Base-by-base conservation (phyloP, 2,329 filamentous ascomycete species). In the Endoconidiophora polonica region DNA sequence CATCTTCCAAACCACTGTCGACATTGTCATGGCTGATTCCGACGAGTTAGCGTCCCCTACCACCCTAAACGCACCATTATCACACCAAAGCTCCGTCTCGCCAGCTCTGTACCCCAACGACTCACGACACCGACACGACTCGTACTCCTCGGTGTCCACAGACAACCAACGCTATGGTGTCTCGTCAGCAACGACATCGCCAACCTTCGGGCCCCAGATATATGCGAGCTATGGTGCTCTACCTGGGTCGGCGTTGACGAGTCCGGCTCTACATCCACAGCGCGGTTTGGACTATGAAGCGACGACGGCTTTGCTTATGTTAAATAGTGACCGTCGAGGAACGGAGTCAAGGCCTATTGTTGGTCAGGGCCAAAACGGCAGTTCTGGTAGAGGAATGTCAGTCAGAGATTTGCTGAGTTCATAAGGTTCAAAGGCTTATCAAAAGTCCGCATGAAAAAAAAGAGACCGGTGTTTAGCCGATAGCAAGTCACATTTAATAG, bases 221-320 rank as follows among this genome's bases (percentile, higher is more conserved):
- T 70, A 69, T 54, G 62, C 70, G 67, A 41, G 63, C 59, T 48
- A 62, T 60, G 63, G 53, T 6, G 56, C 23, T 49, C 55, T 22
- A 53, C 63, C 66, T 46, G 70, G 65, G 2, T 81, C 72, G 45
- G 66, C 73, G 1, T 60, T 78, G 53, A 77, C 79, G 4, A 79
- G 76, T 54, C 77, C 76, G 1, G 70, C 70, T 5, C 61, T 80
- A 42, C 59, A 65, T 18, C 74, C 77, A 0, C 72, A 76, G 58
- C 66, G 67, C 36, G 75, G 79, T 46, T 59, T 76, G 3, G 78
- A 83, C 55, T 81, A 87, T 54, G 86, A 91, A 62, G 88, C 86
- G 1, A 91, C 86, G 5, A 81, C 86, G 10, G 88, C 87, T 2
- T 63, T 94, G 57, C 65, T 94, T 61, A 94, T 94, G 87, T 68